Percentiles rank a stretch among this genome's conserved stretches.
phyloP scores from a whole-genome alignment of 768 basidiomycete species.

The Russula foetens region DNA sequence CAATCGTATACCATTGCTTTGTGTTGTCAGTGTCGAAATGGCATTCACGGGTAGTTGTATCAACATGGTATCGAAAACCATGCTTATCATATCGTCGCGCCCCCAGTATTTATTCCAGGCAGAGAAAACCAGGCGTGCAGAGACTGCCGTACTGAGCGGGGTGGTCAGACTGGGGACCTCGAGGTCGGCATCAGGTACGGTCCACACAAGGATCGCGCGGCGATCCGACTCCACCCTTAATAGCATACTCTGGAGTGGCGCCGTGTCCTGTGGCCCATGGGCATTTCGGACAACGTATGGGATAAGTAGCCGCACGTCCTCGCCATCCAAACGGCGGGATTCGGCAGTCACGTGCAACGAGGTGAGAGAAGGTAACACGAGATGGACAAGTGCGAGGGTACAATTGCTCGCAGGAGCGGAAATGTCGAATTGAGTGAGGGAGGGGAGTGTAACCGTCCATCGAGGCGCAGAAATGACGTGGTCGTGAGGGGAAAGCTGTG shows the following conservation, averaged over 20 bases:
- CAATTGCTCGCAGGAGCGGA: neutral
- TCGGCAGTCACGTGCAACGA: neutral
- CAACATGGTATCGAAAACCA: neutral
- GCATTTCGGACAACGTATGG: no score
- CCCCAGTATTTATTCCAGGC: no score
- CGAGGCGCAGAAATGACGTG: neutral
- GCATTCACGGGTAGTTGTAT: neutral
- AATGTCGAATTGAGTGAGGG: neutral
- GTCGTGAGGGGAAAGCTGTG: neutral
- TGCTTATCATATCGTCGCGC: fast-evolving
- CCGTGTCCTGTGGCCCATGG: neutral
- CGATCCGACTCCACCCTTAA: neutral
- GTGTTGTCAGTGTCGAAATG: neutral
- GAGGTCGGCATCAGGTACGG: neutral
- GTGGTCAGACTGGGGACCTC: no score
- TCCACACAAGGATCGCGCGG: neutral
- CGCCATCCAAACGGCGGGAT: neutral
- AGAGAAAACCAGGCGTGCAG: neutral
- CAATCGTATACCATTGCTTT: neutral
- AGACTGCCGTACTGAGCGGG: no score
- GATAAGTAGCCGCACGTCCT: no score
- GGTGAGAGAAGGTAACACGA: slow-evolving; percentile 5
- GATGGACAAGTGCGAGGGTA: neutral
- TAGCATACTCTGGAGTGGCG: neutral
- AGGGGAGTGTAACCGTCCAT: neutral